A percentile compares a stretch with the other conserved stretches of the same genome.
Conservation (phyloP, 2,329 filamentous ascomycete species). For the Colletotrichum limetticola region DNA sequence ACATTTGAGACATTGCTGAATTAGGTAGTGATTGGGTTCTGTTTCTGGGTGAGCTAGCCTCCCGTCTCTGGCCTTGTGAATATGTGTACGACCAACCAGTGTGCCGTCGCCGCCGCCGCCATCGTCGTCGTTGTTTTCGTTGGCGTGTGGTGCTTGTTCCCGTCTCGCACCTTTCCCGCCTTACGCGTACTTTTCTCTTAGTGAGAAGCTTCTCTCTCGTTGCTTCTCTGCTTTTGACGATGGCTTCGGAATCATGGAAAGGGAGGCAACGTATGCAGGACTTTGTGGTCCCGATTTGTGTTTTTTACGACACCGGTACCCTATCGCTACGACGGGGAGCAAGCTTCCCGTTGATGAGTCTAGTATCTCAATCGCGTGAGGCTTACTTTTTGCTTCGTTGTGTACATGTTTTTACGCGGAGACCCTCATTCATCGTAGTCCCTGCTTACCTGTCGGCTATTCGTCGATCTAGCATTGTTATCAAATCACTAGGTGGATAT, state of each 20-base stretch:
- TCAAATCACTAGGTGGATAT: too few species aligned
- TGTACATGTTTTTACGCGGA: too few species aligned
- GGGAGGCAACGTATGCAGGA: neutral
- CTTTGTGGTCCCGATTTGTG: neutral
- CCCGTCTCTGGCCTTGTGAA: neutral
- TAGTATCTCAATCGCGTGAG: too few species aligned
- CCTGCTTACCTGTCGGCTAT: neutral
- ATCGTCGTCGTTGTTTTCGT: neutral
- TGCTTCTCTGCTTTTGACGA: neutral
- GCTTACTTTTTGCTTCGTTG: too few species aligned
- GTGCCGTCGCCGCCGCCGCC: too few species aligned
- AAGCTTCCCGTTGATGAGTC: too few species aligned
- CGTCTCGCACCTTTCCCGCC: neutral
- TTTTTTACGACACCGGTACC: too few species aligned
- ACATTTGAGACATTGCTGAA: neutral
- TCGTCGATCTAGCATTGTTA: neutral
- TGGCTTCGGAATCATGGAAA: neutral
- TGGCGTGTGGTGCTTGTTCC: neutral
- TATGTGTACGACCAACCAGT: neutral
- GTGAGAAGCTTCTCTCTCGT: neutral
- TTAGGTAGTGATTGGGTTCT: neutral
- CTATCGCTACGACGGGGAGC: too few species aligned
- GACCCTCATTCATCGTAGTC: too few species aligned
- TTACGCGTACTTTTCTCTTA: neutral
- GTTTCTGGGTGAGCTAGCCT: neutral